A percentile compares a stretch with the other conserved stretches of the same genome.
These are phyloP conservation scores for Pseudomonodictys pantanalensis DNA, from an alignment of 495 filamentous ascomycete species.

Conservation along the genomic window DNA sequence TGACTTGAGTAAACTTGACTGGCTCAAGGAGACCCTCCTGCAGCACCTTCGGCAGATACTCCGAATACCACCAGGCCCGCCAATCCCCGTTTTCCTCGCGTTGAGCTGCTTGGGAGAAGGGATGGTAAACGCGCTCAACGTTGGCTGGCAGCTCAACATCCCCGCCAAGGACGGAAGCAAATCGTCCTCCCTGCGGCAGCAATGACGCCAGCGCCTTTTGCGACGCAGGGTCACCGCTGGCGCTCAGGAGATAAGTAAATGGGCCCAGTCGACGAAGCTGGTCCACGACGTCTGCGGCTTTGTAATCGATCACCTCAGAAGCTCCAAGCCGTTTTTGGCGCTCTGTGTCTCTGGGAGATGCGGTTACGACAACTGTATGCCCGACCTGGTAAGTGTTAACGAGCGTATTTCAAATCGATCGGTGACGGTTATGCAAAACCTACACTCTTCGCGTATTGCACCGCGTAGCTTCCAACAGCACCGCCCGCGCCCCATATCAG, in stretches of 20 bases:
- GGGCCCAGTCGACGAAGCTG: conserved; percentile 23
- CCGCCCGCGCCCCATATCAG: conserved; percentile 30
- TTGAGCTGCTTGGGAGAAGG: conserved; percentile 29
- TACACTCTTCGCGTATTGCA: conserved; percentile 30
- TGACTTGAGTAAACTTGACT: conserved; percentile 18
- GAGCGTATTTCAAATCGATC: background rate
- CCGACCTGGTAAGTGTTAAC: conserved; percentile 31
- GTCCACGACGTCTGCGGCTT: conserved; percentile 18
- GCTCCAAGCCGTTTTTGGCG: conserved; percentile 31
- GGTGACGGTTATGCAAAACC: background rate
- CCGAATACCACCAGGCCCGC: conserved; percentile 28
- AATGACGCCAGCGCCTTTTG: conserved; percentile 26
- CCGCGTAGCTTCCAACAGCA: conserved; percentile 26
- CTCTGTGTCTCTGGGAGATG: conserved; percentile 23
- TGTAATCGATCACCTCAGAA: conserved; percentile 32
- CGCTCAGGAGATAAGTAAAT: conserved; percentile 29
- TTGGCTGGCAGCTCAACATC: conserved; percentile 29
- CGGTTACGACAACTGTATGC: conserved; percentile 30
- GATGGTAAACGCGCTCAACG: conserved; percentile 21
- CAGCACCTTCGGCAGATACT: conserved; percentile 31
- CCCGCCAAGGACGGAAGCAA: conserved; percentile 23
- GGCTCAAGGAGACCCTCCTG: conserved; percentile 24
- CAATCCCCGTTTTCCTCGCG: conserved; percentile 14
- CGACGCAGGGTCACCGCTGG: conserved; percentile 25
- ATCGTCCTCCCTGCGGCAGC: conserved; percentile 26